These are phyloP conservation scores for Rhododendron henanense DNA, from an alignment of 148 eudicot genomes.

Conservation along the genomic window DNA sequence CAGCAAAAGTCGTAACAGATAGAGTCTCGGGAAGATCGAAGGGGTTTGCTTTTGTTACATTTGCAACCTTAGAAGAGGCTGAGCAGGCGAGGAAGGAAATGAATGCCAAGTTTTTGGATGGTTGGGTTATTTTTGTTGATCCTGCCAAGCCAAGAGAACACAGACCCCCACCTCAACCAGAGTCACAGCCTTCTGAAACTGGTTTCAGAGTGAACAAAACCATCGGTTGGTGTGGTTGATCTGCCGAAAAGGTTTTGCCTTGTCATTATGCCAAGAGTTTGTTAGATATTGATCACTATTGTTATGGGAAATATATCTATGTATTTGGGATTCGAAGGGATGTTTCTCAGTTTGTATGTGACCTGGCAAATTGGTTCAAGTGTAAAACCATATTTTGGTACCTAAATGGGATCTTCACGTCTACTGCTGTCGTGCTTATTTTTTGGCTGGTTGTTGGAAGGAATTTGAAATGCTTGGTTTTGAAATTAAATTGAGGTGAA, in stretches of 20 bases:
- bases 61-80: constrained; percentile 78
- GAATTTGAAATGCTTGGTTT: neutral
- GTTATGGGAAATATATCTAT: neutral
- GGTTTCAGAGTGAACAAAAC: constrained; percentile 85
- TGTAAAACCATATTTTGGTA: neutral
- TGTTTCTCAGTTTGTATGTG: neutral
- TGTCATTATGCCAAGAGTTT: neutral
- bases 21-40: constrained; percentile 74
- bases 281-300: neutral
- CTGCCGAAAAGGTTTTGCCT: neutral
- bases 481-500: neutral
- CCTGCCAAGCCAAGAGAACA: constrained; percentile 81
- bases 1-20: constrained; percentile 76
- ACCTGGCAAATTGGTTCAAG: neutral
- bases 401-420: neutral
- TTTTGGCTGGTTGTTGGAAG: neutral
- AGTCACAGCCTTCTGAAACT: constrained; percentile 36
- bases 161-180: constrained; percentile 50
- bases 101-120: constrained; percentile 87
- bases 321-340: neutral
- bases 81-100: constrained; percentile 74
- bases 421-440: neutral
- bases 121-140: constrained; percentile 97
- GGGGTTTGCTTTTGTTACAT: constrained; percentile 90
- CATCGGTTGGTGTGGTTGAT: constrained; percentile 75